phyloP scores from a whole-genome alignment of 352 stramenopile species.

The Phytophthora capsici region DNA sequence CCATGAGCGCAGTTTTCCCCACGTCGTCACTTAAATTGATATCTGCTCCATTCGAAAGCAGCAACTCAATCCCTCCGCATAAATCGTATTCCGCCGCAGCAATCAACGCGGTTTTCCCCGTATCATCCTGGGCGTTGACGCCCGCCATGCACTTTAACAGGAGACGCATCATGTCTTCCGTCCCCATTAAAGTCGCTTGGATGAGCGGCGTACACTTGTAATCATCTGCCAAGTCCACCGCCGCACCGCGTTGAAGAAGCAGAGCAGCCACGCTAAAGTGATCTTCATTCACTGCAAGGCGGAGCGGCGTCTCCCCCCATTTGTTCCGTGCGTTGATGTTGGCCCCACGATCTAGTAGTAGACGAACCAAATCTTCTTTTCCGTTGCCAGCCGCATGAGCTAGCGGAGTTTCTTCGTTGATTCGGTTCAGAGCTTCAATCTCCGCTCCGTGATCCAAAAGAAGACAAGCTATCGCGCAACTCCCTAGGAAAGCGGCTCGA shows the following conservation, averaged over 20 bases:
- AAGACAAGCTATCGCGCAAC: not conserved
- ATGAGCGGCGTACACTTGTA: not conserved
- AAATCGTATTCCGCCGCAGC: not conserved
- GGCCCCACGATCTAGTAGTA: not conserved
- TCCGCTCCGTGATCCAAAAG: not conserved
- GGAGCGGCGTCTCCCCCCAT: not conserved
- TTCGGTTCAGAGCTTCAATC: not conserved
- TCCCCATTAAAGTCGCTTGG: not conserved
- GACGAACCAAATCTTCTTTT: not conserved
- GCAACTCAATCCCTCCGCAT: not conserved
- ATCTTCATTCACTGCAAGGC: slow-evolving; percentile 1
- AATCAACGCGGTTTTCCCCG: not conserved
- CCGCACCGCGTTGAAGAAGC: not conserved
- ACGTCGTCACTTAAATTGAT: slow-evolving; percentile 2
- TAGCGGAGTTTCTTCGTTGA: not conserved
- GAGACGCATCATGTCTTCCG: not conserved
- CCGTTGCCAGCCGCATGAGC: not conserved
- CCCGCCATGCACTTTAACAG: not conserved
- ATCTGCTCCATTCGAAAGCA: not conserved
- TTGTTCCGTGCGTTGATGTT: not conserved
- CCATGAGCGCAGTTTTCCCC: not conserved
- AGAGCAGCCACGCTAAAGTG: not conserved
- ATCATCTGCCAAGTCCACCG: not conserved
- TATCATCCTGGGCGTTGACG: slow-evolving; percentile 1
- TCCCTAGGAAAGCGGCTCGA: not conserved